Percentiles rank a stretch among this genome's conserved stretches.
phyloP scores from a whole-genome alignment of 208 protist species.

The Angomonas ambiguus region DNA sequence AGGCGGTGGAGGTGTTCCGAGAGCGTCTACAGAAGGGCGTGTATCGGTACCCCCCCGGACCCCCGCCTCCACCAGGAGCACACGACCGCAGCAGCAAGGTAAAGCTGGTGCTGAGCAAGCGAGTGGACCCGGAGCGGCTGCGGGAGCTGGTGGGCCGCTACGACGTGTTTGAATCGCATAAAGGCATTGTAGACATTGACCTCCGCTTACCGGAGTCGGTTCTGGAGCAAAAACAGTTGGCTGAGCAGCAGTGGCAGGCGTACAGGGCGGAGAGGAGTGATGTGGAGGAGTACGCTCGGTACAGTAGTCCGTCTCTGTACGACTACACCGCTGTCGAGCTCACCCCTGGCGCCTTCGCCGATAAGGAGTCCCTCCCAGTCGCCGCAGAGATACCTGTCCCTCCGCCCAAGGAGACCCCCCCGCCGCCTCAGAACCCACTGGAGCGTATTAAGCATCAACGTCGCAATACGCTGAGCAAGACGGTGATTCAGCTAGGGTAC shows the following conservation, averaged over 20 bases:
- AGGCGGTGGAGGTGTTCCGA: constrained; percentile 65
- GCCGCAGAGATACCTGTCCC: constrained; percentile 64
- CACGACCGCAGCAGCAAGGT: constrained; percentile 56
- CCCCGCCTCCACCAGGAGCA: constrained; percentile 63
- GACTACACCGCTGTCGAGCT: constrained; percentile 75
- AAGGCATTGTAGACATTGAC: constrained; percentile 72
- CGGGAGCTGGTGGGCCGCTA: constrained; percentile 74
- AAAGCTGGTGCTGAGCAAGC: constrained; percentile 57
- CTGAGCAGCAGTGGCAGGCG: constrained; percentile 77
- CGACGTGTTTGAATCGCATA: constrained; percentile 78
- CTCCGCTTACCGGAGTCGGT: constrained; percentile 61
- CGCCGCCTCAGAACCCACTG: constrained; percentile 55
- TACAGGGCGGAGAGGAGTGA: constrained; percentile 69
- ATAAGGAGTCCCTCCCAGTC: constrained; percentile 9
- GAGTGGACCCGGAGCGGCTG: constrained; percentile 62
- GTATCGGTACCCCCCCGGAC: constrained; percentile 83
- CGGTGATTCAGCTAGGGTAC: constrained; percentile 76
- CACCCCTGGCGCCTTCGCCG: constrained; percentile 60
- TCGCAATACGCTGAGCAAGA: constrained; percentile 49
- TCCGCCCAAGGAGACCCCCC: constrained; percentile 31
- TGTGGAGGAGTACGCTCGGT: constrained; percentile 78
- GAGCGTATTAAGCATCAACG: constrained; percentile 68
- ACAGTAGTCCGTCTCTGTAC: constrained; percentile 39
- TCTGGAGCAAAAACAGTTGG: constrained; percentile 60
- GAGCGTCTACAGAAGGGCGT: constrained; percentile 59